Base-by-base conservation (phyloP, 805 yeast species). In the Scheffersomyces ergatensis region DNA sequence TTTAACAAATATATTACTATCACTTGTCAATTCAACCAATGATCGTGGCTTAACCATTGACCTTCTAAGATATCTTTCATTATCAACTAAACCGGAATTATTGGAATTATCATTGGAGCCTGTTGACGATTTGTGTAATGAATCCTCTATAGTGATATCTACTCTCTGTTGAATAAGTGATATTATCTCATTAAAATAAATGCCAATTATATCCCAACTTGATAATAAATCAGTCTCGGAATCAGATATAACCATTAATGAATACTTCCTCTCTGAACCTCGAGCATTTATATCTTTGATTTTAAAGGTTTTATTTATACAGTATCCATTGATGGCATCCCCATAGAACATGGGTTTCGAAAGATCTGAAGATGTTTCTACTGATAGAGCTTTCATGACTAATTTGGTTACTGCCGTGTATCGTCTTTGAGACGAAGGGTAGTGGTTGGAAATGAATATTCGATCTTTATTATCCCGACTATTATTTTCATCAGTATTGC, bases 181-280 rank as follows among this genome's bases (percentile, higher is more conserved):
- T 6, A 60, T 56, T 13, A 58, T 46, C 34, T 55, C 60, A n/a
- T 44, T 47, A 21, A 59, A 42, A 43, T 58, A 78, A 8, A 63
- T 54, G 13, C 64, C 57, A 1, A 82, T 68, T 34, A 72, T 56
- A 29, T 76, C 72, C 82, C 86, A 83, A 45, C 76, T 71, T 23
- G 66, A 59, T n/a, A 82, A 58, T 13, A 84, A 55, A 13, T 62
- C 70, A n/a, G 63, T 52, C 44, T 77, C 86, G 16, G 71, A 63
- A 49, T 81, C 85, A 9, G 77, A 64, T 1, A 81, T 72, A 12
- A 83, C 78, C 42, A 83, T 70, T 15, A 82, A 56, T 0, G 83
- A 70, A 49, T 83, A 85, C 38, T 85, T 74, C 43, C 92, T 64
- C 55, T 85, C 89, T 1, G 84, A 78, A 2, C 92, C 92, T 41